Evolutionary conservation across 345 rosid genomes (phyloP), one percentile per base, ranked within the genome.

Genomic region (Hypericum perforatum): DNA sequence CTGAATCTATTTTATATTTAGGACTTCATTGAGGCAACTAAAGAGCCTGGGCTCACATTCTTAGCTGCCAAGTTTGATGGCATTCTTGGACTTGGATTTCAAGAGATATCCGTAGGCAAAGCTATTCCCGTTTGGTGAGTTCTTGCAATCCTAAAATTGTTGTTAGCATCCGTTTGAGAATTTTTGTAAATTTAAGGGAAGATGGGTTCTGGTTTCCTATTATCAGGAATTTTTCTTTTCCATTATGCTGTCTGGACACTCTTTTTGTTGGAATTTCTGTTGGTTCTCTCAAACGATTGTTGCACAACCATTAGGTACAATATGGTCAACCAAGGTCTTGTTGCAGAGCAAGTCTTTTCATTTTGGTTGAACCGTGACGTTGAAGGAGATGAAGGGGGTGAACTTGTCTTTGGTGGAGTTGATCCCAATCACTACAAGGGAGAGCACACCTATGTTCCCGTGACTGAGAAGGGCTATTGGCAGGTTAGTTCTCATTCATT

Each of bases 11-110:
- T 40, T 15, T 63, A 45, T 58, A 32, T 61, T n/a, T 52, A 82
- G 88, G 84, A 74, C 61, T 82, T 82, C 39, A 60, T 64, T 50
- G 88, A 82, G 74, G 70, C 68, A 54, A 78, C 66, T 59, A 66
- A 48, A 47, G 80, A 78, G 65, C 77, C 78, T 46, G 5, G 63
- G 52, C 43, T 82, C 16, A 49, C 77, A 45, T 76, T 78, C 52
- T 57, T 78, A 8, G 56, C 53, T 36, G 51, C 62, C 11, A 67
- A 76, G 38, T 82, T 72, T 39, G 88, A 78, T 48, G 84, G 84
- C 47, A 54, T 82, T 37, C 72, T 78, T 36, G 72, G 72, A 54
- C 72, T 67, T 37, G 72, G 72, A 40, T 67, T 62, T 51, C 72
- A 62, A 37, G 72, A 61, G 38, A 62, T 67, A 39, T 67, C 2